phyloP scores from a whole-genome alignment of 2,329 filamentous ascomycete genomes.

The Fusarium sulawesiense region DNA sequence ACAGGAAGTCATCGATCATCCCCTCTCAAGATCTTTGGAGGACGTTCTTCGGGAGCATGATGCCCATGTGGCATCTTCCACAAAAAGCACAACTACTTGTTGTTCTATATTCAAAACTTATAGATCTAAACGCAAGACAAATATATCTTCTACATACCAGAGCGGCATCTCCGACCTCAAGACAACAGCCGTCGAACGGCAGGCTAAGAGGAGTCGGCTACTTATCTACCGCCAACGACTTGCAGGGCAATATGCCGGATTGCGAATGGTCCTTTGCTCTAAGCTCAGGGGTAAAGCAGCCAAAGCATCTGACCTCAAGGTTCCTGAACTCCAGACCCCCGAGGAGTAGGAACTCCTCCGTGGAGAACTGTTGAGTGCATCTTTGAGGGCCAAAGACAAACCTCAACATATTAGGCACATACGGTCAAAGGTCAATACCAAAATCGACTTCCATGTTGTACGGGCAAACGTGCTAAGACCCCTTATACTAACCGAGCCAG shows the following conservation, averaged over 20 bases:
- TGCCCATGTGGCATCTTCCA: background rate
- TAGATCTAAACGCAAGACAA: background rate
- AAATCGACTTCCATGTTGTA: background rate
- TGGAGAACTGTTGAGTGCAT: background rate
- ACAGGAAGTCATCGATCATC: background rate
- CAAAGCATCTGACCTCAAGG: background rate
- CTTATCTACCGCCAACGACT: background rate
- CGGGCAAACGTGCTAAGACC: background rate
- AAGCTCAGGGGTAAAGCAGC: background rate
- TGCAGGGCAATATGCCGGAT: background rate
- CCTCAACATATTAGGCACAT: background rate
- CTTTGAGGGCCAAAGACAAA: background rate
- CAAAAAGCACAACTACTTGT: background rate
- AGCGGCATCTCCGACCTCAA: background rate
- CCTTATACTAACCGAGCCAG: background rate
- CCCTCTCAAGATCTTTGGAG: background rate
- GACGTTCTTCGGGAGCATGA: background rate
- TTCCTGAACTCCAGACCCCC: background rate
- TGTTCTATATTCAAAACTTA: background rate
- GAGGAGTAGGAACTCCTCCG: background rate
- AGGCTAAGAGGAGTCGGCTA: background rate
- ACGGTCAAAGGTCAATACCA: accelerated
- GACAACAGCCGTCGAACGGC: background rate
- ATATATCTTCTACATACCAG: background rate
- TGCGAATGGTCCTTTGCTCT: background rate